Evolutionary conservation across 257 asterid genomes (phyloP), one percentile per base, ranked within the genome.

Genomic region (Gardenia jasminoides): DNA sequence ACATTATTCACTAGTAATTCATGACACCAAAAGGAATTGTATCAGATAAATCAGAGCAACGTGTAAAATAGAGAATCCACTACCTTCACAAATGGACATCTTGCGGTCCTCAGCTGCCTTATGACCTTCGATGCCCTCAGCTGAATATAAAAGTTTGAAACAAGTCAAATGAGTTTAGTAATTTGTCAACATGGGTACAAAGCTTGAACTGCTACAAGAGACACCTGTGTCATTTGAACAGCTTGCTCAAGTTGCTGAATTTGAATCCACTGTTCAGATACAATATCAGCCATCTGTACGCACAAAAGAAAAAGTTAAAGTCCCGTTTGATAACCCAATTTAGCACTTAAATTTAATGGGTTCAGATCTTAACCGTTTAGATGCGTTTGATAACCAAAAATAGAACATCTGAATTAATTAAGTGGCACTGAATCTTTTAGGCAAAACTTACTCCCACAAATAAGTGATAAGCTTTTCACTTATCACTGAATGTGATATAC

Each of bases 241-340:
- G 98, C 98, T 86, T 94, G 98, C 85, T 94, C 98, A 69, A 91
- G 95, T 83, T 86, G 95, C 89, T 86, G 97, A 80, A 92, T 88
- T 86, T 94, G 98, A 78, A 86, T 92, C 98, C 98, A 94, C 82
- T 91, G 94, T 81, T 94, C 98, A 46, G 92, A 76, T 74, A 92
- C 93, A 80, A 94, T 88, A 36, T 84, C 90, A 82, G 81, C 85
- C 83, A 80, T 80, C 98, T 94, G 86, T 59, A 75, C 28, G 54
- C 67, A 48, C 36, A 13, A 71, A 67, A 22, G 50, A 16, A 48
- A 76, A 76, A 24, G 56, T 72, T 75, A n/a, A n/a, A n/a, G n/a
- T n/a, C n/a, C n/a, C n/a, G n/a, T n/a, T n/a, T n/a, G n/a, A n/a
- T n/a, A n/a, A n/a, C n/a, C n/a, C n/a, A n/a, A n/a, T n/a, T n/a